phyloP scores from a whole-genome alignment of 108 stramenopile genomes.

The Fragilaria crotonensis region DNA sequence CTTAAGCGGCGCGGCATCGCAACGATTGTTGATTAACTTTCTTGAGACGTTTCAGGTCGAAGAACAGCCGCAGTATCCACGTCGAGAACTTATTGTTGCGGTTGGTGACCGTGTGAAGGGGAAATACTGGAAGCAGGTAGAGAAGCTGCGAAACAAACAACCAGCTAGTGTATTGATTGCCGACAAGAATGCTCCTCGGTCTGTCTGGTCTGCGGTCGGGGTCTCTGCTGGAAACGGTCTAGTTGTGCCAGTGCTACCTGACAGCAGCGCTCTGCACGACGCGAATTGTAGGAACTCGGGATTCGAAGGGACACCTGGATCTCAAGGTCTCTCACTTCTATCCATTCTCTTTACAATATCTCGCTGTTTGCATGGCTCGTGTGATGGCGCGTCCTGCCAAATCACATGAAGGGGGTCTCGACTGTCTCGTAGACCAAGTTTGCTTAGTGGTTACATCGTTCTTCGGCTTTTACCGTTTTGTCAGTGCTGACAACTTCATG shows the following conservation, averaged over 20 bases:
- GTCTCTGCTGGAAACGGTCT: conserved; percentile 29
- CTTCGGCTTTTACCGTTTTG: conserved; percentile 59
- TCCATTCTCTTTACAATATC: conserved; percentile 68
- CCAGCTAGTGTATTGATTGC: conserved; percentile 36
- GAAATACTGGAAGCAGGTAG: conserved; percentile 35
- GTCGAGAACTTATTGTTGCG: conserved; percentile 26
- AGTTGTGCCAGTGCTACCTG: conserved; percentile 61
- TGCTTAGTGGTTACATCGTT: conserved; percentile 76
- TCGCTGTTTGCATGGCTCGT: conserved; percentile 68
- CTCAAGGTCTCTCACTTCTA: conserved; percentile 29
- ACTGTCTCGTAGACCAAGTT: conserved; percentile 39
- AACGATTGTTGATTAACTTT: background rate
- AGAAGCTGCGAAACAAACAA: conserved; percentile 16
- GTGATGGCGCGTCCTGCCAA: conserved; percentile 40
- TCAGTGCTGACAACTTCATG: conserved; percentile 41
- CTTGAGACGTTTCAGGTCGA: conserved; percentile 13
- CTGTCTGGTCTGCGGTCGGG: conserved; percentile 38
- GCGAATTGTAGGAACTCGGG: conserved; percentile 26
- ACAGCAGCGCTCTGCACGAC: conserved; percentile 32
- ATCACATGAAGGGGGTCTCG: conserved; percentile 66
- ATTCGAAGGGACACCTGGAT: conserved; percentile 9
- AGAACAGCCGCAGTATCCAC: conserved; percentile 10
- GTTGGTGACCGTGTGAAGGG: conserved; percentile 37
- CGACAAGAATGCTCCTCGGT: conserved; percentile 76
- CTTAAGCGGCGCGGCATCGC: conserved; percentile 13